These are phyloP conservation scores for Leptographium wingfieldii DNA, from an alignment of 2,329 filamentous ascomycete genomes.

Conservation along the genomic window DNA sequence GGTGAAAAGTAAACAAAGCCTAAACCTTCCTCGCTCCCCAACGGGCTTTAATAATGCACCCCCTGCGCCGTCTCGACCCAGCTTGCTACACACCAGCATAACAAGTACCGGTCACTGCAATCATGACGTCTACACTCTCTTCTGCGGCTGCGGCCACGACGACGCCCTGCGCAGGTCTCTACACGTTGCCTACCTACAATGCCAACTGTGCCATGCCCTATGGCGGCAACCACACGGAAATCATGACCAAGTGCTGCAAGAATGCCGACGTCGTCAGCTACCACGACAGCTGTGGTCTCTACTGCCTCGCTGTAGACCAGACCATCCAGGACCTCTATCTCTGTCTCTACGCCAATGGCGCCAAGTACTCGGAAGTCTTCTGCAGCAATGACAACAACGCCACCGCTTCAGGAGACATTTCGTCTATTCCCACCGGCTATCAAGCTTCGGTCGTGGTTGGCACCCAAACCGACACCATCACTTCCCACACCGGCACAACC, in stretches of 20 bases:
- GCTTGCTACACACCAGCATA: background rate
- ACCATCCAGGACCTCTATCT: background rate
- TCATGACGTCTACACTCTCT: background rate
- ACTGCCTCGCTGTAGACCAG: slow-evolving; percentile 4
- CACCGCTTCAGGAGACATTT: background rate
- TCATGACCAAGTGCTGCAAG: background rate
- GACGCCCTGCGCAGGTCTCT: background rate
- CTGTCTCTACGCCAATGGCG: slow-evolving; percentile 2
- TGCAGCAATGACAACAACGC: slow-evolving; percentile 1
- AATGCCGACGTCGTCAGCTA: slow-evolving; percentile 1
- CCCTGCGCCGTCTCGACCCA: background rate
- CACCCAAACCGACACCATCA: background rate
- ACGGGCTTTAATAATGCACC: background rate
- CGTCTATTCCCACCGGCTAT: background rate
- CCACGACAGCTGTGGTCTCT: slow-evolving; percentile 3
- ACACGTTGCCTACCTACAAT: background rate
- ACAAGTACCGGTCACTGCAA: background rate
- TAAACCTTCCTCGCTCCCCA: background rate
- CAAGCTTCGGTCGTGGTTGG: background rate
- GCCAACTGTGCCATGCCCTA: slow-evolving; percentile 5
- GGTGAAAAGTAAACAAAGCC: background rate
- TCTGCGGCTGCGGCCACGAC: background rate
- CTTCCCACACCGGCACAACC: background rate
- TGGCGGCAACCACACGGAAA: slow-evolving; percentile 4
- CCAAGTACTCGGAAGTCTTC: slow-evolving; percentile 1